Evolutionary conservation across 2,329 filamentous ascomycete species (phyloP).

Genomic region (Nigrospora oryzae): DNA sequence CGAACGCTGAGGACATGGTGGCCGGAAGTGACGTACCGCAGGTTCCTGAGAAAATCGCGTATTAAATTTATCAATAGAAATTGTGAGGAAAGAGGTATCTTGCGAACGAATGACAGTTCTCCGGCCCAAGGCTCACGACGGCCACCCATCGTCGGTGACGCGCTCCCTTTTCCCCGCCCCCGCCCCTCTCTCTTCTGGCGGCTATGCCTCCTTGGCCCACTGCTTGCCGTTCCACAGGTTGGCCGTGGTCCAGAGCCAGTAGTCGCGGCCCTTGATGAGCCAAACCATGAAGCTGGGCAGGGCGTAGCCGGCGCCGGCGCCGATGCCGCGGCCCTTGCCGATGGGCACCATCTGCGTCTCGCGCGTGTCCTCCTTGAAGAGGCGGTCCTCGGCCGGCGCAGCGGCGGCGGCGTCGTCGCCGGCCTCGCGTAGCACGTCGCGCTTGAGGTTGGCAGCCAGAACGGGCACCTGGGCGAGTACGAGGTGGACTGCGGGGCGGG

Average conservation of each 20-base stretch:
- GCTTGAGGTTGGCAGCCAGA: slow-evolving; percentile 37
- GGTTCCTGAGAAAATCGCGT: too few species aligned
- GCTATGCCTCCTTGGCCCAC: slow-evolving; percentile 33
- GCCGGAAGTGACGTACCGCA: too few species aligned
- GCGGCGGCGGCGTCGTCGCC: slow-evolving; percentile 10
- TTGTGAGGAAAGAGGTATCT: too few species aligned
- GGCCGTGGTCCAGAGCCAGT: slow-evolving; percentile 41
- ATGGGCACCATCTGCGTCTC: slow-evolving; percentile 40
- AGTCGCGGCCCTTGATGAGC: slow-evolving; percentile 41
- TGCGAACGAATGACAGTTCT: too few species aligned
- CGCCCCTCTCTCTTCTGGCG: too few species aligned
- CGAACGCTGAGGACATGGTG: too few species aligned
- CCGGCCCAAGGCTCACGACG: too few species aligned
- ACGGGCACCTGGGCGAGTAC: slow-evolving; percentile 31
- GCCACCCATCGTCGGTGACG: too few species aligned
- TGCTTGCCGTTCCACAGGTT: slow-evolving; percentile 41
- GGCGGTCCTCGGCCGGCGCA: slow-evolving; percentile 15
- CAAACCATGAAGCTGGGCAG: slow-evolving; percentile 36
- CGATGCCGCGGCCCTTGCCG: slow-evolving; percentile 34
- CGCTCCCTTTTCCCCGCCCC: too few species aligned
- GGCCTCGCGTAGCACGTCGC: slow-evolving; percentile 32
- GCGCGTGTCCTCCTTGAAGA: slow-evolving; percentile 31
- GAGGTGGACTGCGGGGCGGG: slow-evolving; percentile 31
- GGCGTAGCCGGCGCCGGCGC: slow-evolving; percentile 30
- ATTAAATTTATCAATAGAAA: too few species aligned